Percentiles rank a stretch among this genome's conserved stretches.
These are phyloP conservation scores for Leucocoprinus leucothites DNA, from an alignment of 768 basidiomycete species.

Conservation along the genomic window DNA sequence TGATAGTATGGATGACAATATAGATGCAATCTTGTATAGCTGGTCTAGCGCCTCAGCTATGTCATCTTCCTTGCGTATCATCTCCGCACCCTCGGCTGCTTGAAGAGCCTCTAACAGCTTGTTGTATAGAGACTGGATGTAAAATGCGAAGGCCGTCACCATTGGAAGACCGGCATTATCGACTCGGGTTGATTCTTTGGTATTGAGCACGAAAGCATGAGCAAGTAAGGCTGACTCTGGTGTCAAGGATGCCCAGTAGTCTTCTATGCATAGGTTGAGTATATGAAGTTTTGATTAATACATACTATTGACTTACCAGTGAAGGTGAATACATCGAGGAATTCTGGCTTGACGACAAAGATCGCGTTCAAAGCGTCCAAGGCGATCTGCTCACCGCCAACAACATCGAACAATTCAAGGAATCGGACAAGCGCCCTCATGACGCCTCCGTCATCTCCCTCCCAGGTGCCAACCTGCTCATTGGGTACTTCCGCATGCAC, in stretches of 20 bases:
- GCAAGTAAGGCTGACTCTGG: slow-evolving; percentile 83
- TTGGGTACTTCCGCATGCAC: slow-evolving; percentile 38
- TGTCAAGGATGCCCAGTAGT: slow-evolving; percentile 71
- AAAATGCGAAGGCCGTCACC: slow-evolving; percentile 88
- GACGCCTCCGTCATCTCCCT: slow-evolving; percentile 43
- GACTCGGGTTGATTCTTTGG: slow-evolving; percentile 56
- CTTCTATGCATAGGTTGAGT: slow-evolving; percentile 40
- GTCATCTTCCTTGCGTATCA: slow-evolving; percentile 39
- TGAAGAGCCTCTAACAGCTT: slow-evolving; percentile 38
- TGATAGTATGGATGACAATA: slow-evolving; percentile 78
- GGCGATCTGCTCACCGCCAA: slow-evolving; percentile 71
- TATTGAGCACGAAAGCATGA: slow-evolving; percentile 84
- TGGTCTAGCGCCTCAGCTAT: slow-evolving; percentile 54
- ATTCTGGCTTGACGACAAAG: slow-evolving; percentile 67
- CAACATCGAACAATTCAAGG: slow-evolving; percentile 53
- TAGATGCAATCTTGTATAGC: slow-evolving; percentile 61
- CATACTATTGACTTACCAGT: slow-evolving; percentile 46
- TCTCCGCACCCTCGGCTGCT: slow-evolving; percentile 34
- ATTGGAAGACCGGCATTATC: slow-evolving; percentile 76
- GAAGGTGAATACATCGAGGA: slow-evolving; percentile 72
- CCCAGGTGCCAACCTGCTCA: slow-evolving; percentile 30
- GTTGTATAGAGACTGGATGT: slow-evolving; percentile 80
- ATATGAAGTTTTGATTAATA: background rate
- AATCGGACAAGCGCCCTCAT: slow-evolving; percentile 45
- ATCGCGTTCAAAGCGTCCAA: slow-evolving; percentile 80